Evolutionary conservation across 2,329 filamentous ascomycete species (phyloP).

Genomic region (Lachnellula occidentalis): DNA sequence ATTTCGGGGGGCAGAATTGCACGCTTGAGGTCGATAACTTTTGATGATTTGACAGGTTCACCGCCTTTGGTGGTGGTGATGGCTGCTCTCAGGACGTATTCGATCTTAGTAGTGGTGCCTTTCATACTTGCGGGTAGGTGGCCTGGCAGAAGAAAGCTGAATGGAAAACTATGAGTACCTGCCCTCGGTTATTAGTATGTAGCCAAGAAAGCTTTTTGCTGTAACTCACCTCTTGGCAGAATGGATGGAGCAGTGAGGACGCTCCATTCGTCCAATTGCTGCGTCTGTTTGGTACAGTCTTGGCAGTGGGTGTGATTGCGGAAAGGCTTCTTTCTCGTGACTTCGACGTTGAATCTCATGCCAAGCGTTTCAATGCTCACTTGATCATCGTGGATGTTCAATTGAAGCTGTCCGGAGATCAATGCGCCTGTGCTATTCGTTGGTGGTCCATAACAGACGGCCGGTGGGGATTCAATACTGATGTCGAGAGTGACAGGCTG

Average conservation of each 20-base stretch:
- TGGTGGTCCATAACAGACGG: conserved; percentile 65
- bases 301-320: conserved; percentile 59
- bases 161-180: conserved; percentile 75
- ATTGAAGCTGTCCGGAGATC: conserved; percentile 74
- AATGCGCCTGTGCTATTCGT: conserved; percentile 76
- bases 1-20: conserved; percentile 67
- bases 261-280: conserved; percentile 72
- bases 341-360: conserved; percentile 65
- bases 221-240: conserved; percentile 43
- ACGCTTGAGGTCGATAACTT: conserved; percentile 70
- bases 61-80: conserved; percentile 56
- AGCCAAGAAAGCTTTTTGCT: background rate
- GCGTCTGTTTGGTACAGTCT: conserved; percentile 67
- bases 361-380: conserved; percentile 67
- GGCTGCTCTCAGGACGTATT: conserved; percentile 72
- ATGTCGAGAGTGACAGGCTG: conserved; percentile 31
- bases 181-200: conserved; percentile 20
- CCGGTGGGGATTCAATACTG: conserved; percentile 45
- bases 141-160: conserved; percentile 80
- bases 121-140: conserved; percentile 81
- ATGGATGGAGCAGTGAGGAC: conserved; percentile 57
- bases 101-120: conserved; percentile 64
- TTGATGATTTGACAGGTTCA: conserved; percentile 58
- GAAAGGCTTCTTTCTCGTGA: conserved; percentile 77
- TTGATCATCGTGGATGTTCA: conserved; percentile 62